A percentile compares a stretch with the other conserved stretches of the same genome.
Evolutionary conservation across 2,329 filamentous ascomycete species (phyloP).

Genomic region (Aureobasidium sp.): DNA sequence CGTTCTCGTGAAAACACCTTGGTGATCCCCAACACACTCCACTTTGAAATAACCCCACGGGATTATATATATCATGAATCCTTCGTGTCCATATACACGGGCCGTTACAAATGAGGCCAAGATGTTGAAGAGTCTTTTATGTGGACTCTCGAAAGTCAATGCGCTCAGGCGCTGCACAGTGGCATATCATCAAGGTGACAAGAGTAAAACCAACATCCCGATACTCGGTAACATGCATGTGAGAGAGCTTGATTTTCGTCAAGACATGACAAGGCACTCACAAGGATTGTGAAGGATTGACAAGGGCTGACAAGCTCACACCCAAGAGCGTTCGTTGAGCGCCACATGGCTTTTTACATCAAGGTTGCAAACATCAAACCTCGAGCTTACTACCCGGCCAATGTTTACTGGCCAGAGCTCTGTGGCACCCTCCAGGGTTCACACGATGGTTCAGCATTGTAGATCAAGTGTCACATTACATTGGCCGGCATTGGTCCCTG

Average conservation of each 20-base stretch:
- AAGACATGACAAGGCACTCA: not conserved
- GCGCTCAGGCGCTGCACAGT: not conserved
- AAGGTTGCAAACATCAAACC: not conserved
- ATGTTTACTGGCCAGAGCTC: not conserved
- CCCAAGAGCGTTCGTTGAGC: not conserved
- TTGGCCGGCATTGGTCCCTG: too few species aligned
- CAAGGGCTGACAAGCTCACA: not conserved
- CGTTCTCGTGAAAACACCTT: not conserved
- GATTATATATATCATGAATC: not conserved
- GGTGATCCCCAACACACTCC: not conserved
- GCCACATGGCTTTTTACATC: not conserved
- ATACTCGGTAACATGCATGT: not conserved
- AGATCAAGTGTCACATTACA: too few species aligned
- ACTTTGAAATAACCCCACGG: not conserved
- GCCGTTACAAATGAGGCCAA: not conserved
- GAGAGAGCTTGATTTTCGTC: not conserved
- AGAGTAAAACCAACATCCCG: not conserved
- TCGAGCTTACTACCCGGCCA: not conserved
- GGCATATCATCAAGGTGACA: not conserved
- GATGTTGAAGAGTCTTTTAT: not conserved
- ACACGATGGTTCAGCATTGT: not conserved
- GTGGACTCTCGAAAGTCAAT: not conserved
- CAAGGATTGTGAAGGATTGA: not conserved
- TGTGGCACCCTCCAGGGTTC: not conserved
- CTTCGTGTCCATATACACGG: not conserved